Base-by-base conservation (phyloP, 306 rosid species). In the Crotalaria pallida region DNA sequence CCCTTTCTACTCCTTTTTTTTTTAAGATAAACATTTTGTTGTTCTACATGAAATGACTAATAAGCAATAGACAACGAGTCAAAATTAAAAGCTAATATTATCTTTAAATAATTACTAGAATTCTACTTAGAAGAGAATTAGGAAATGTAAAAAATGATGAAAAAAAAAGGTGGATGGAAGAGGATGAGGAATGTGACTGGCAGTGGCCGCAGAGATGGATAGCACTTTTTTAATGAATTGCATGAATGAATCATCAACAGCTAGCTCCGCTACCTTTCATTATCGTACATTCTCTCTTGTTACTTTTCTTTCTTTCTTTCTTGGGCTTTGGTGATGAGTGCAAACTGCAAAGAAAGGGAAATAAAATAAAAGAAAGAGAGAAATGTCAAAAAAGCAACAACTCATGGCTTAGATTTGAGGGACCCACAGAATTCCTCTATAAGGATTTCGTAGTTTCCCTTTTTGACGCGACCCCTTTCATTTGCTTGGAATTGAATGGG, bases 391-490 rank as follows among this genome's bases (percentile, higher is more conserved):
- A 88, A 77, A 86, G 89, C 72, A 83, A 88, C 88, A 82, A 85
- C 77, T 83, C 80, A 85, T 72, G 48, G 55, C 76, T 43, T 84
- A 88, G 96, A 92, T 92, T 88, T 86, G 86, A 1, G 93, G 98
- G 91, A 0, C 91, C 98, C 87, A 13, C 60, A 2, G 24, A 85
- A 84, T 83, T 86, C 45, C 52, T 47, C 75, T 19, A 77, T 53
- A 49, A 83, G 58, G 87, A 43, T 70, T 87, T 84, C 82, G 23
- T 84, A 82, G 80, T 72, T 56, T 17, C 63, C 53, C 74, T 69
- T 82, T 83, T 79, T 82, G 89, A 89, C 89, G 87, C 84, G 80
- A 79, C 75, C 40, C 79, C 41, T 45, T 75, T 8, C 8, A 2
- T 33, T 7, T 4, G 5, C 6, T 13, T 47, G 53, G 21, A 8